phyloP scores from a whole-genome alignment of 805 yeast species.

The Hermanozyma aechmeae region DNA sequence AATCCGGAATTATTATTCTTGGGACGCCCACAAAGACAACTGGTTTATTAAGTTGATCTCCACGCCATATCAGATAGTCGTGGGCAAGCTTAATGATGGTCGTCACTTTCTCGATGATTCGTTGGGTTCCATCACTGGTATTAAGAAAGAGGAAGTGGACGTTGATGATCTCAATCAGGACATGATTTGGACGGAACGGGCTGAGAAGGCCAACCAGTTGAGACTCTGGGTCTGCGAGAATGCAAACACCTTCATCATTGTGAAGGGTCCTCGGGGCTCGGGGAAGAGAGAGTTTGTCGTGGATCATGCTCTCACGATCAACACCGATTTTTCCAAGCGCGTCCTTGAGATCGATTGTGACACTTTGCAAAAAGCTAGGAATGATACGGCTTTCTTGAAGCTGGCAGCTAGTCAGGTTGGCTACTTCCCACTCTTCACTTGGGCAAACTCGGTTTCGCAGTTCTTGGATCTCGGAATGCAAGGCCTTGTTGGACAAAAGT shows the following conservation, averaged over 20 bases:
- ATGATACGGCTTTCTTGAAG: slow-evolving; percentile 59
- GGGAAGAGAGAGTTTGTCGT: slow-evolving; percentile 79
- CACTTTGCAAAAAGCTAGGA: slow-evolving; percentile 58
- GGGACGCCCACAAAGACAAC: slow-evolving; percentile 36
- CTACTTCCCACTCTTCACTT: slow-evolving; percentile 88
- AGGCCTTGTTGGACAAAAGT: slow-evolving; percentile 88
- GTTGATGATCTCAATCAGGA: slow-evolving; percentile 13
- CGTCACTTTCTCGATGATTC: slow-evolving; percentile 28
- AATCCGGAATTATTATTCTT: slow-evolving; percentile 50
- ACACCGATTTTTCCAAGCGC: slow-evolving; percentile 34
- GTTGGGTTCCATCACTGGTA: slow-evolving; percentile 5
- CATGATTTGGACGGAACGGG: slow-evolving; percentile 63
- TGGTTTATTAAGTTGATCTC: slow-evolving; percentile 16
- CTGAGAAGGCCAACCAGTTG: slow-evolving; percentile 57
- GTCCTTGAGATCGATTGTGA: slow-evolving; percentile 76
- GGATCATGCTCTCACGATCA: slow-evolving; percentile 51
- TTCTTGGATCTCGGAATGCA: slow-evolving; percentile 80
- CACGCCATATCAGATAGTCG: slow-evolving; percentile 17
- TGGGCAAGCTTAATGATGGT: slow-evolving; percentile 19
- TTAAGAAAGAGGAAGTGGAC: slow-evolving; percentile 6
- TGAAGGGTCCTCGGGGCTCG: slow-evolving; percentile 92
- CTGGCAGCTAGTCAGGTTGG: slow-evolving; percentile 73
- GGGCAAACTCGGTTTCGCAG: slow-evolving; percentile 74
- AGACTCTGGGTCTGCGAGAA: slow-evolving; percentile 80
- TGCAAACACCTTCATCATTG: slow-evolving; percentile 79